A percentile compares a stretch with the other conserved stretches of the same genome.
These are phyloP conservation scores for Globisporangium carolinianum DNA, from an alignment of 352 stramenopile genomes.

Conservation along the genomic window DNA sequence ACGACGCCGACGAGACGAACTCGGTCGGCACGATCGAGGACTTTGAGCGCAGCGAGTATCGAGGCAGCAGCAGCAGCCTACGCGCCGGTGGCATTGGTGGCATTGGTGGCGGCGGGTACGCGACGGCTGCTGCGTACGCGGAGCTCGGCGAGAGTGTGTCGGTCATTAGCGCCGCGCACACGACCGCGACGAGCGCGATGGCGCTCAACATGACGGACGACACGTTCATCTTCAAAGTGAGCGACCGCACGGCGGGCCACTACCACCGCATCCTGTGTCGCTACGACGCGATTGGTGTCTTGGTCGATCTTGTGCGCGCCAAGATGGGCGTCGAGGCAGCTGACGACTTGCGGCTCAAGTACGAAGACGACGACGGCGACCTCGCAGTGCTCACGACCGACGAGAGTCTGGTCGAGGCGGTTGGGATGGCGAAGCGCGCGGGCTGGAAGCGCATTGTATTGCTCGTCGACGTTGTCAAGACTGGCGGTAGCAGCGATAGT, in stretches of 20 bases:
- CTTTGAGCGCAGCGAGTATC: slow-evolving; percentile 82
- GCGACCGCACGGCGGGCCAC: slow-evolving; percentile 65
- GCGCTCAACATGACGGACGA: slow-evolving; percentile 64
- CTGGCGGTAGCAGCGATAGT: slow-evolving; percentile 8
- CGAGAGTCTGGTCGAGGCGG: slow-evolving; percentile 79
- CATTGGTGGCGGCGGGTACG: slow-evolving; percentile 30
- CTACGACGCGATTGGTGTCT: slow-evolving; percentile 55
- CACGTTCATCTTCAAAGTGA: slow-evolving; percentile 87
- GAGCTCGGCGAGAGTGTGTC: slow-evolving; percentile 84
- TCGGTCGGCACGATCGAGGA: slow-evolving; percentile 88
- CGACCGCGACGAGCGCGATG: slow-evolving; percentile 65
- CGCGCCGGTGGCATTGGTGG: slow-evolving; percentile 2
- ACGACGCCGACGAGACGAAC: slow-evolving; percentile 67
- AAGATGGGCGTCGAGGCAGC: slow-evolving; percentile 63
- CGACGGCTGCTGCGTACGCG: slow-evolving; percentile 58
- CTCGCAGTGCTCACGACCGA: slow-evolving; percentile 78
- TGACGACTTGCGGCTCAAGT: slow-evolving; percentile 76
- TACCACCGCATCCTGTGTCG: slow-evolving; percentile 83
- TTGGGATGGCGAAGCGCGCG: slow-evolving; percentile 78
- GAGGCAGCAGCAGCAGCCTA: slow-evolving; percentile 9
- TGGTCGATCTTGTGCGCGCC: slow-evolving; percentile 76
- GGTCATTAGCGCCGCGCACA: slow-evolving; percentile 77
- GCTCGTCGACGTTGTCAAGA: slow-evolving; percentile 72
- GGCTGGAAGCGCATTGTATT: slow-evolving; percentile 83
- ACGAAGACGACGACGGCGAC: slow-evolving; percentile 86